These are phyloP conservation scores for Chytriomyces sp. DNA, from an alignment of 192 early-diverging fungal genomes.

Conservation along the genomic window DNA sequence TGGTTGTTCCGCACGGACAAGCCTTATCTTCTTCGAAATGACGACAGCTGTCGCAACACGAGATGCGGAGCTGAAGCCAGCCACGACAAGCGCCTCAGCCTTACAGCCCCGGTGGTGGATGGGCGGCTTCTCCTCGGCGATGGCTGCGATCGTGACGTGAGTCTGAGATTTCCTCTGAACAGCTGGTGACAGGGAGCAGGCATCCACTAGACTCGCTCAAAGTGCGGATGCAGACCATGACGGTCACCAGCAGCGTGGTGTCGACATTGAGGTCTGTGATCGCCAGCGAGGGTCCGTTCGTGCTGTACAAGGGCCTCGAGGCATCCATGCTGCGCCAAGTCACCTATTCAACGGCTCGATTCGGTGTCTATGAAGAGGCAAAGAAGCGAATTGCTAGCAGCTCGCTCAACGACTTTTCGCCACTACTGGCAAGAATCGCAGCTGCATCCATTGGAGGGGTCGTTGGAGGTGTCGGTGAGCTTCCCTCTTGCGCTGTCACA, in stretches of 20 bases:
- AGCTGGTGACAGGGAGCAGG: not conserved
- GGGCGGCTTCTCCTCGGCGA: slow-evolving; percentile 28
- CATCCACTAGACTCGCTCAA: slow-evolving; percentile 44
- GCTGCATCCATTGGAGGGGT: slow-evolving; percentile 29
- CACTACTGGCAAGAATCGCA: slow-evolving; percentile 19
- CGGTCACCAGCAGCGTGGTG: not conserved
- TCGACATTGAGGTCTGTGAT: not conserved
- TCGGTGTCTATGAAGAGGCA: slow-evolving; percentile 38
- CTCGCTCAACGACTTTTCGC: not conserved
- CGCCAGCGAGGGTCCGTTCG: slow-evolving; percentile 30
- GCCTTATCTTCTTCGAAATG: too few species aligned
- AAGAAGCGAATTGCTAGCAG: not conserved
- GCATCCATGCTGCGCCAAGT: slow-evolving; percentile 41
- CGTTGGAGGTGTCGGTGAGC: slow-evolving; percentile 33
- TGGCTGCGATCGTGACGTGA: slow-evolving; percentile 33
- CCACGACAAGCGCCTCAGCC: not conserved
- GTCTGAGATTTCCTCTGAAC: not conserved
- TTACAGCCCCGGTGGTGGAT: slow-evolving; percentile 4
- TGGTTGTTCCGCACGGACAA: too few species aligned
- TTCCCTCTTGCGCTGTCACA: not conserved
- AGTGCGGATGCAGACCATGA: slow-evolving; percentile 31
- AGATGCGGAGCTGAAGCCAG: too few species aligned
- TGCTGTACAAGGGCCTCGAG: slow-evolving; percentile 39
- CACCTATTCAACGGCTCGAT: slow-evolving; percentile 47
- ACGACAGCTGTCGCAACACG: too few species aligned